These are phyloP conservation scores for Cerrena zonata DNA, from an alignment of 1,284 basidiomycete species.

Conservation along the genomic window DNA sequence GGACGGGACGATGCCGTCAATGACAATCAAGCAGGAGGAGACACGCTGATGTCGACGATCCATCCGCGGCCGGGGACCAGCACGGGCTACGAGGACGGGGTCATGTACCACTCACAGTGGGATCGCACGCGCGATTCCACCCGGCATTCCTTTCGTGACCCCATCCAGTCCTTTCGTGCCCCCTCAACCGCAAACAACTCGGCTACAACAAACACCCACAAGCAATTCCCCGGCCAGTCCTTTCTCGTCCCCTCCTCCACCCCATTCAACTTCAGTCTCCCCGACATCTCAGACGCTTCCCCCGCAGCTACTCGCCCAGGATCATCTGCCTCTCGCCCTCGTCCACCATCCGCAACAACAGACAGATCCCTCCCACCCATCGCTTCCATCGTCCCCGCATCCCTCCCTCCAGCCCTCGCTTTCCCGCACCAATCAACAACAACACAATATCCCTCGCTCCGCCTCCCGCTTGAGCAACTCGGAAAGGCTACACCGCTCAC, in stretches of 20 bases:
- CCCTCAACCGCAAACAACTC: constrained; percentile 31
- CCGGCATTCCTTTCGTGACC: constrained; percentile 64
- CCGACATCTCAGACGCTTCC: constrained; percentile 31
- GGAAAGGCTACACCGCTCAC: constrained; percentile 25
- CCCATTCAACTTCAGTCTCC: constrained; percentile 44
- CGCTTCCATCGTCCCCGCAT: constrained; percentile 65
- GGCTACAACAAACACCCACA: constrained; percentile 41
- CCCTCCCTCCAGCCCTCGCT: constrained; percentile 45
- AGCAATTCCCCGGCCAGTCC: constrained; percentile 52
- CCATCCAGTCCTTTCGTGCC: constrained; percentile 63
- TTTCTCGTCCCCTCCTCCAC: constrained; percentile 55
- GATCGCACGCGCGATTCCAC: constrained; percentile 34
- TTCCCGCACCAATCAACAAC: constrained; percentile 29
- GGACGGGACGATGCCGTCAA: constrained; percentile 27
- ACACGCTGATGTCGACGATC: constrained; percentile 25
- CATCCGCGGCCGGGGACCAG: constrained; percentile 59
- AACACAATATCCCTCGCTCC: constrained; percentile 23
- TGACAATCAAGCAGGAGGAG: constrained; percentile 54
- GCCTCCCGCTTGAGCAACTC: constrained; percentile 25
- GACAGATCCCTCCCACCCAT: constrained; percentile 63
- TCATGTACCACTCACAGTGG: constrained; percentile 35
- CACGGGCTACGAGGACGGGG: constrained; percentile 60
- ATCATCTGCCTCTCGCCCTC: constrained; percentile 43
- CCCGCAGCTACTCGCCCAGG: constrained; percentile 35
- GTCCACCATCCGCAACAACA: constrained; percentile 35